Conservation (phyloP, 345 rosid species). For the Bruguiera parviflora region DNA sequence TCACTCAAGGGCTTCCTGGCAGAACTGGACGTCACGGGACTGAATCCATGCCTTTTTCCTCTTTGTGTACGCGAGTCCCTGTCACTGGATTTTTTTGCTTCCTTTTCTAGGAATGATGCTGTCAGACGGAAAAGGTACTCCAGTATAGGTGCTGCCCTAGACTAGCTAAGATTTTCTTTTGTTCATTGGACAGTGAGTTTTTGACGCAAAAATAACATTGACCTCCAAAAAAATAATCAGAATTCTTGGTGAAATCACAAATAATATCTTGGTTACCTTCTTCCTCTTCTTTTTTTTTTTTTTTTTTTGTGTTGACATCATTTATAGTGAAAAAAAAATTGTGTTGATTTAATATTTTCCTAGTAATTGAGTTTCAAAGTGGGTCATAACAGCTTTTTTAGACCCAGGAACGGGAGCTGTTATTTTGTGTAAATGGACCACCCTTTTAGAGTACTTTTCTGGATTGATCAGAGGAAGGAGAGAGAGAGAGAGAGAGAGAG, state of each 20-base stretch:
- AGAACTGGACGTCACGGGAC: conserved; percentile 22
- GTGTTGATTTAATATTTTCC: too few relatives aligned
- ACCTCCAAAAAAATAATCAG: too few relatives aligned
- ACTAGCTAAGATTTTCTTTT: conserved; percentile 14
- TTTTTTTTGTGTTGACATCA: too few relatives aligned
- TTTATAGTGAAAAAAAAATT: too few relatives aligned
- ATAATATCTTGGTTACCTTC: too few relatives aligned
- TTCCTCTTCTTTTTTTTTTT: too few relatives aligned
- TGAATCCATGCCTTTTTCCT: conserved; percentile 5
- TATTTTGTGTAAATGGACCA: conserved; percentile 5
- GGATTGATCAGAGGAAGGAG: conserved; percentile 1
- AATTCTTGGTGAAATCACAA: too few relatives aligned
- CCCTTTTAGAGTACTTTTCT: conserved; percentile 9
- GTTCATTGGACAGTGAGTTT: too few relatives aligned
- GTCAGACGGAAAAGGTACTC: conserved; percentile 23
- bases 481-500: neutral
- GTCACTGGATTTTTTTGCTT: conserved; percentile 19
- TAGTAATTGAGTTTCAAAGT: neutral
- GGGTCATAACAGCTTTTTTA: conserved; percentile 5
- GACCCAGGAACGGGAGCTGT: conserved; percentile 11
- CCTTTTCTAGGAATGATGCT: conserved; percentile 17
- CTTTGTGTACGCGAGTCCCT: conserved; percentile 16
- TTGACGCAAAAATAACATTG: too few relatives aligned
- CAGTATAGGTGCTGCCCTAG: conserved; percentile 20
- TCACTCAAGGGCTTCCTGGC: conserved; percentile 14